Percentiles rank a stretch among this genome's conserved stretches.
These are phyloP conservation scores for Argentina anserina DNA, from an alignment of 306 rosid genomes.

Conservation along the genomic window DNA sequence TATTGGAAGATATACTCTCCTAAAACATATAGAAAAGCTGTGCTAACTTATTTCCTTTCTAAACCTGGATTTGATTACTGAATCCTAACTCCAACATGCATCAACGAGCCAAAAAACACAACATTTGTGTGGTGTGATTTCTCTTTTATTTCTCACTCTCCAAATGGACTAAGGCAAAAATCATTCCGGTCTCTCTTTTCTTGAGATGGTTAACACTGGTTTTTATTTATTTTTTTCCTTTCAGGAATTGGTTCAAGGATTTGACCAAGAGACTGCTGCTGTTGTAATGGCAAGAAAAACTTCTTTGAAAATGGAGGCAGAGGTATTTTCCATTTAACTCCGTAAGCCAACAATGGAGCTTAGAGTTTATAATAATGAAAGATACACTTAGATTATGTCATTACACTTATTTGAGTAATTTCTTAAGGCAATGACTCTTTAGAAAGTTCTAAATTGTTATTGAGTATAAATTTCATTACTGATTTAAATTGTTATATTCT, in stretches of 20 bases:
- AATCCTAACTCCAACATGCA: too few species aligned
- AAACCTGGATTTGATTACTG: too few species aligned
- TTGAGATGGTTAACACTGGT: slow-evolving; percentile 19
- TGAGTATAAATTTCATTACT: too few species aligned
- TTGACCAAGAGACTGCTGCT: slow-evolving; percentile 98
- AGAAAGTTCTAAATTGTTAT: too few species aligned
- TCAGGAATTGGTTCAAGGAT: slow-evolving; percentile 94
- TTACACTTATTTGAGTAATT: background rate
- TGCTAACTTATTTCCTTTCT: too few species aligned
- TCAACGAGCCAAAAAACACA: too few species aligned
- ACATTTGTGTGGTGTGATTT: background rate
- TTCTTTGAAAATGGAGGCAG: slow-evolving; percentile 90
- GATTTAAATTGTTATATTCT: background rate
- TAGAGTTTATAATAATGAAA: background rate
- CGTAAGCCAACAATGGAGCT: background rate
- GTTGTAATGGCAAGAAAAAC: slow-evolving; percentile 90
- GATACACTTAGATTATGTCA: background rate
- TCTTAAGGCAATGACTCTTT: too few species aligned
- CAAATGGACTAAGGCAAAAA: background rate
- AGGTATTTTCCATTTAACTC: slow-evolving; percentile 46
- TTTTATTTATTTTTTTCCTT: background rate
- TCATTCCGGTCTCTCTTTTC: background rate
- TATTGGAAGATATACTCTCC: too few species aligned
- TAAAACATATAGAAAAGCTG: too few species aligned
- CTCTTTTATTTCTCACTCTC: background rate